Base-by-base conservation (phyloP, 306 rosid species). In the Senna siamea region DNA sequence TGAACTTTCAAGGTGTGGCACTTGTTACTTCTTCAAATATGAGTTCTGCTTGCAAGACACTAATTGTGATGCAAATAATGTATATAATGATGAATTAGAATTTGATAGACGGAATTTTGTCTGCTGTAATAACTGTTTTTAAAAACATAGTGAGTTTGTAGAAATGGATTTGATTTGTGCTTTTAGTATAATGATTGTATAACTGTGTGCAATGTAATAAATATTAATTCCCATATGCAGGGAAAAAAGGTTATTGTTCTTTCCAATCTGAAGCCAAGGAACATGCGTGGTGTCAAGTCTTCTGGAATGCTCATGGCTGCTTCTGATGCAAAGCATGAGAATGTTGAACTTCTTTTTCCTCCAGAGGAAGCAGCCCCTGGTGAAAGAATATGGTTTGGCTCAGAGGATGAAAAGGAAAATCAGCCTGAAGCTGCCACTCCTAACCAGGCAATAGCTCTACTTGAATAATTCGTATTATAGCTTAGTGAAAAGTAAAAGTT, bases 221-320 rank as follows among this genome's bases (percentile, higher is more conserved):
- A 63, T 51, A 17, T 11, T n/a, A 63, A 37, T 43, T 43, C 12
- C 23, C 67, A 61, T 46, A 34, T 61, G 63, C 81, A 94, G 98
- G 97, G 87, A 1, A 83, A 58, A 75, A 83, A 82, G 43, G 98
- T 91, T 9, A 79, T 91, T 71, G 97, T 94, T 20, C 91, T 93
- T 44, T 85, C 93, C 43, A 94, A 94, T 83, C 70, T 94, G 85
- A 91, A 94, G 87, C 87, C 96, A 20, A 88, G 98, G 82, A 94
- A 89, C 82, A 91, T 94, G 98, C 93, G 97, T 64, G 97, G 96
- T 18, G 89, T 94, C 70, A 91, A 91, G 82, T 94, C 98, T 44
- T 46, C 66, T 37, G 98, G 98, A 74, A 94, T 94, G 98, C 91
- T 94, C 70, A 86, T 94, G 96, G 98, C 97, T 38, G 98, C 98